Conservation (phyloP, 2,329 filamentous ascomycete species). For the Alternaria sp. region DNA sequence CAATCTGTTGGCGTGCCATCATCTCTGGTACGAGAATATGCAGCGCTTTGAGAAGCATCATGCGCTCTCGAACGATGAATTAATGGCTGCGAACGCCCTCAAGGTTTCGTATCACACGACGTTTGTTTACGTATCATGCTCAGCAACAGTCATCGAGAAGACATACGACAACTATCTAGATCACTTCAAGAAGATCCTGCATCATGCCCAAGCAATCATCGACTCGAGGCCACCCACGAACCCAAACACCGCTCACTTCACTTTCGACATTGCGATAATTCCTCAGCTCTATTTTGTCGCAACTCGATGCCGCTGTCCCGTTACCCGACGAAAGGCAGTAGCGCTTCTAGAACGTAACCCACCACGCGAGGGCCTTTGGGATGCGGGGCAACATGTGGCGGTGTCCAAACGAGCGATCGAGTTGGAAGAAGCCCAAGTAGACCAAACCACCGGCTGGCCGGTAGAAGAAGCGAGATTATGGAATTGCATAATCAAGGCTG, state of each 20-base stretch:
- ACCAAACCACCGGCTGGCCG: slow-evolving; percentile 28
- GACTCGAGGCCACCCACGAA: slow-evolving; percentile 13
- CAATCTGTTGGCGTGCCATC: slow-evolving; percentile 21
- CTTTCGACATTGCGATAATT: slow-evolving; percentile 29
- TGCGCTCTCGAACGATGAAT: slow-evolving; percentile 16
- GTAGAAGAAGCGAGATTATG: slow-evolving; percentile 18
- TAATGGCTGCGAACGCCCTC: slow-evolving; percentile 17
- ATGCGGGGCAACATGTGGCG: slow-evolving; percentile 22
- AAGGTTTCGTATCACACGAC: slow-evolving; percentile 20
- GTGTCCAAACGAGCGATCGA: slow-evolving; percentile 24
- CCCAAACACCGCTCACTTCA: slow-evolving; percentile 21
- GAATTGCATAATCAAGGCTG: slow-evolving; percentile 20
- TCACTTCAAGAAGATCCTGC: slow-evolving; percentile 21
- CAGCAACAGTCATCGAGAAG: slow-evolving; percentile 11
- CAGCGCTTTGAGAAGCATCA: slow-evolving; percentile 2
- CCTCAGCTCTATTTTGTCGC: slow-evolving; percentile 17
- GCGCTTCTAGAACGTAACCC: slow-evolving; percentile 21
- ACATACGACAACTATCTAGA: slow-evolving; percentile 23
- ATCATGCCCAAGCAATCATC: slow-evolving; percentile 26
- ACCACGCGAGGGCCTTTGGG: slow-evolving; percentile 31
- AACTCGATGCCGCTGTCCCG: slow-evolving; percentile 26
- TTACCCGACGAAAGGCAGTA: slow-evolving; percentile 28
- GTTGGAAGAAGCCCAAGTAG: slow-evolving; percentile 27
- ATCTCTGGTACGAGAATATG: slow-evolving; percentile 17
- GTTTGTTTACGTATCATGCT: slow-evolving; percentile 16